Conservation (phyloP, 2,329 filamentous ascomycete genomes). For the Phaeoacremonium minimum region DNA sequence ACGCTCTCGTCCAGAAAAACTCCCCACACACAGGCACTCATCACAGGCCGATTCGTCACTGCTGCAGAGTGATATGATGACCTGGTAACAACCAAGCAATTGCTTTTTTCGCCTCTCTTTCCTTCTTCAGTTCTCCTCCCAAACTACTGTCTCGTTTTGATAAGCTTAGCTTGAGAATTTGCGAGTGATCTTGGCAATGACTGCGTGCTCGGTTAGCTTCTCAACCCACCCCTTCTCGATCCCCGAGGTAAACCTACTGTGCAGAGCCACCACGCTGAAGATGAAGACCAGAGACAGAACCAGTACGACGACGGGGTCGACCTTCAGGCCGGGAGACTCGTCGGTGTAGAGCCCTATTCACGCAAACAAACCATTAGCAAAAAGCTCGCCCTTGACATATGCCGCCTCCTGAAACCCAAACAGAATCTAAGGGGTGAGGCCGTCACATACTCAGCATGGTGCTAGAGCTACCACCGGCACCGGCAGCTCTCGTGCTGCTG, state of each 20-base stretch:
- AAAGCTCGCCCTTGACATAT: conserved; percentile 2
- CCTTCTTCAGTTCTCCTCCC: neutral
- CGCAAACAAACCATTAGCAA: conserved; percentile 17
- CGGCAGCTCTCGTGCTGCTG: conserved; percentile 86
- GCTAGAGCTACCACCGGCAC: conserved; percentile 92
- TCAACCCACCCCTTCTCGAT: conserved; percentile 1
- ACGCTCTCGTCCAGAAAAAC: too few species aligned
- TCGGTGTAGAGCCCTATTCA: conserved; percentile 88
- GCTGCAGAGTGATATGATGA: conserved; percentile 6
- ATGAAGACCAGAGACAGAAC: conserved; percentile 97
- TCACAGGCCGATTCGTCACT: too few species aligned
- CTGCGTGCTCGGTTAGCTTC: conserved; percentile 39
- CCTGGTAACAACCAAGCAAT: conserved; percentile 2
- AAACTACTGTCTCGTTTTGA: neutral
- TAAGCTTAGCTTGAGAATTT: conserved; percentile 65
- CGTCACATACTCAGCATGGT: conserved; percentile 85
- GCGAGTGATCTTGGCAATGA: conserved; percentile 92
- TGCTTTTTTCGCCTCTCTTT: conserved; percentile 1
- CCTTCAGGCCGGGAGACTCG: conserved; percentile 94
- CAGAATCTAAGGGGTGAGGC: too few species aligned
- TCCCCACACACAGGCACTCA: too few species aligned
- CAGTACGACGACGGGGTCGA: conserved; percentile 95
- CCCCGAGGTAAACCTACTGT: conserved; percentile 63
- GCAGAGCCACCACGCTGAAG: conserved; percentile 94
- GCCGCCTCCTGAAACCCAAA: conserved; percentile 10